These are phyloP conservation scores for Terana coerulea DNA, from an alignment of 768 basidiomycete genomes.

Conservation along the genomic window DNA sequence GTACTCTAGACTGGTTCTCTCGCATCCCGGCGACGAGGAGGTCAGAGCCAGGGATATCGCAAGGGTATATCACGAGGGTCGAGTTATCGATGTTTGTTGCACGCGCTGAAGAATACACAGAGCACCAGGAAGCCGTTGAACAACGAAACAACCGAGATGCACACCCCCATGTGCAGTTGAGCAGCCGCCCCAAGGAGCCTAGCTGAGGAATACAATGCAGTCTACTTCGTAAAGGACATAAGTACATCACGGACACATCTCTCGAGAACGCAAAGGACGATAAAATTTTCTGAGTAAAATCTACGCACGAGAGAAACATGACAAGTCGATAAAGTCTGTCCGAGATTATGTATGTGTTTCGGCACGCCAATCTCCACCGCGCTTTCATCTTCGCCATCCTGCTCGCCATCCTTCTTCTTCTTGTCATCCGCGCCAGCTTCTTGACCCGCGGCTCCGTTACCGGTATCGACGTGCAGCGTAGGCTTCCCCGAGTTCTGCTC, in stretches of 20 bases:
- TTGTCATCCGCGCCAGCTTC: neutral
- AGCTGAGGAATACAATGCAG: too few species aligned
- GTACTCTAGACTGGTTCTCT: neutral
- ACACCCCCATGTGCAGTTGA: too few species aligned
- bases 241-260: too few species aligned
- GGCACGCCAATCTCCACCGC: neutral
- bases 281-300: too few species aligned
- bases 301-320: too few species aligned
- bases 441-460: neutral
- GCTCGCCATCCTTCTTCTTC: neutral
- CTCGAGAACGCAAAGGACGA: too few species aligned
- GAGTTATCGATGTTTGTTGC: neutral
- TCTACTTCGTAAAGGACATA: too few species aligned
- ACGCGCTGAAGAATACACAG: neutral
- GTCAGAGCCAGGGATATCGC: neutral
- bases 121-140: constrained; percentile 1
- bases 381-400: neutral
- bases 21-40: neutral
- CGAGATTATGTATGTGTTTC: too few species aligned
- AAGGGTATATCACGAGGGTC: neutral
- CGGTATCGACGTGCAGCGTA: neutral
- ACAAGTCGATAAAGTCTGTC: too few species aligned
- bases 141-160: too few species aligned
- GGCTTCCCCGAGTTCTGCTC: neutral
- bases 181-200: too few species aligned